These are phyloP conservation scores for Arabis hirsuta DNA, from an alignment of 345 rosid species.

Conservation along the genomic window DNA sequence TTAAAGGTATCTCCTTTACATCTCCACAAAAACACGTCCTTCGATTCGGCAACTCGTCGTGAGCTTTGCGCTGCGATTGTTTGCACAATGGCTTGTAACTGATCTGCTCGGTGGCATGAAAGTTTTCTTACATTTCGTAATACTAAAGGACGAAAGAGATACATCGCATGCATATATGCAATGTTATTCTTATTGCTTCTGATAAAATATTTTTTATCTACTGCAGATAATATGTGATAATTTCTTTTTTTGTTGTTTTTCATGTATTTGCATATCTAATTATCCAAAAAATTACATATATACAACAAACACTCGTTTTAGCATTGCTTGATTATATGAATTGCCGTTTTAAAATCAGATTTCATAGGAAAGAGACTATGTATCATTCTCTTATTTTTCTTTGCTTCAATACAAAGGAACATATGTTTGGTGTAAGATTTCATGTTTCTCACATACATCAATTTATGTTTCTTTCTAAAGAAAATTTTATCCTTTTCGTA, in stretches of 20 bases:
- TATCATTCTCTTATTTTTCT: neutral
- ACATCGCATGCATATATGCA: neutral
- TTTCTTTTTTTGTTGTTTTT: neutral
- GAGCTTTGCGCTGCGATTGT: no score
- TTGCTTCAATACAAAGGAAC: slow-evolving; percentile 41
- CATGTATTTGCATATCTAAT: neutral
- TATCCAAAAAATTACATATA: neutral
- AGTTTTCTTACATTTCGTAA: slow-evolving; percentile 19
- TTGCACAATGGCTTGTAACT: no score
- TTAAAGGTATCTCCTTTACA: no score
- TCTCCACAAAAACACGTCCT: no score
- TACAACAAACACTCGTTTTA: slow-evolving; percentile 15
- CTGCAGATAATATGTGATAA: slow-evolving; percentile 14
- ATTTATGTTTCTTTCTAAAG: neutral
- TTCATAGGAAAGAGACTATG: slow-evolving; percentile 29
- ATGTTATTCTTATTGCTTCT: no score
- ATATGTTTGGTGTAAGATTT: slow-evolving; percentile 24
- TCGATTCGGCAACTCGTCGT: no score
- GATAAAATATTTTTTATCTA: no score
- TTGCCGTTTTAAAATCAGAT: neutral
- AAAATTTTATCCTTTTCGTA: neutral
- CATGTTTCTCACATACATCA: slow-evolving; percentile 13
- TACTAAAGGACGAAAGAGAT: slow-evolving; percentile 6
- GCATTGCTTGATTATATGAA: slow-evolving; percentile 14
- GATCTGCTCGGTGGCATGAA: no score